phyloP scores from a whole-genome alignment of 148 eudicot species.

The Camellia japonica region DNA sequence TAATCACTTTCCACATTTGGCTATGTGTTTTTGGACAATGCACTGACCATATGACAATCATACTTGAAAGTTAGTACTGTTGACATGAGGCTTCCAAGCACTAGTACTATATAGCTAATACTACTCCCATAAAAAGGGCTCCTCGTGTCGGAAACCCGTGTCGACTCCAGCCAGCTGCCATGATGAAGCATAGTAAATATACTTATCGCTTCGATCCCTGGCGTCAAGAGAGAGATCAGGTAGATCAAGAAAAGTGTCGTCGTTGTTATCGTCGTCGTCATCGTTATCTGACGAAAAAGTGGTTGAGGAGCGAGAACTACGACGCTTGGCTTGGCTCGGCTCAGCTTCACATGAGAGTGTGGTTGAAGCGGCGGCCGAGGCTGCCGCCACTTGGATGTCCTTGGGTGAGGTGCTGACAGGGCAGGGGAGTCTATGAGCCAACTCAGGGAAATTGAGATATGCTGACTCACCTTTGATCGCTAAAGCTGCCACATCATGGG shows the following conservation, averaged over 20 bases:
- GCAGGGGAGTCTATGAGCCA: constrained; percentile 28
- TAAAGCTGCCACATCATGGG: constrained; percentile 34
- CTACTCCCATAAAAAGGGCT: constrained; percentile 23
- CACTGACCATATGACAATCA: neutral
- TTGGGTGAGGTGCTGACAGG: constrained; percentile 34
- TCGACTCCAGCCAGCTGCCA: constrained; percentile 34
- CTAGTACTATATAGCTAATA: neutral
- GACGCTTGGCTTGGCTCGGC: constrained; percentile 14
- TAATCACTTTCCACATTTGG: constrained; percentile 10
- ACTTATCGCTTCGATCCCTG: constrained; percentile 15
- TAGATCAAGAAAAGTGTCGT: constrained; percentile 31
- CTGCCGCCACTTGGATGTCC: constrained; percentile 40
- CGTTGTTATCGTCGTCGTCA: neutral
- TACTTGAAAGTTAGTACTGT: neutral
- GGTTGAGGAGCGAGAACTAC: constrained; percentile 15
- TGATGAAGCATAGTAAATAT: constrained; percentile 15
- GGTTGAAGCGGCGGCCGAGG: constrained; percentile 16
- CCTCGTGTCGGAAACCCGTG: constrained; percentile 25
- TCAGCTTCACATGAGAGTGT: neutral
- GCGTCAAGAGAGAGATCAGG: constrained; percentile 31
- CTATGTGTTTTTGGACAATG: neutral
- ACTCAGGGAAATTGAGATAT: constrained; percentile 30
- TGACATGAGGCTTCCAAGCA: neutral
- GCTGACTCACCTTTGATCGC: constrained; percentile 33
- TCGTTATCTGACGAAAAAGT: constrained; percentile 20